phyloP scores from a whole-genome alignment of 192 early-diverging fungal genomes.

The Mortierella antarctica region DNA sequence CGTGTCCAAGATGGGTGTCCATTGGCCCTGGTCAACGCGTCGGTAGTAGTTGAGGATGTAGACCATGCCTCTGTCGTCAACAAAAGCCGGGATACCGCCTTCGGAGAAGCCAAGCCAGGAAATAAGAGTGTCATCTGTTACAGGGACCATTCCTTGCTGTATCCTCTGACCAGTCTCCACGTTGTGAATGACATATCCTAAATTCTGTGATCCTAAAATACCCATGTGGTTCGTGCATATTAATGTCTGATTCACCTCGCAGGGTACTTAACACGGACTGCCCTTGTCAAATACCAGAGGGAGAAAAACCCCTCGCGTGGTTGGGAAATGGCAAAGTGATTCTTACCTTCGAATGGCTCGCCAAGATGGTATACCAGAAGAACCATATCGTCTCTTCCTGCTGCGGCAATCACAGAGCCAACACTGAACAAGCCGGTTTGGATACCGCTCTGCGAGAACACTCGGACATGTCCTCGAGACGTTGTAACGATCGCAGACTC shows the following conservation, averaged over 20 bases:
- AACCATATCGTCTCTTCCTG: conserved; percentile 53
- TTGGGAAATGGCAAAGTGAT: background rate
- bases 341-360: conserved; percentile 37
- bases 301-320: background rate
- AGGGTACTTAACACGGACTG: too few species aligned
- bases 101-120: conserved; percentile 91
- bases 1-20: conserved; percentile 89
- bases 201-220: conserved; percentile 56
- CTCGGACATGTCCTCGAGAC: conserved; percentile 76
- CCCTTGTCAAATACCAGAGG: background rate
- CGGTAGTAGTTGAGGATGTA: conserved; percentile 77
- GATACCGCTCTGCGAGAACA: conserved; percentile 82
- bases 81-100: conserved; percentile 75
- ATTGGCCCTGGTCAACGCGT: conserved; percentile 70
- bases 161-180: conserved; percentile 61
- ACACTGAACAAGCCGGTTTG: conserved; percentile 81
- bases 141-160: conserved; percentile 69
- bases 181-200: conserved; percentile 77
- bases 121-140: conserved; percentile 70
- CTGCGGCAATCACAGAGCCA: conserved; percentile 59
- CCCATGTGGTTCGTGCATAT: background rate
- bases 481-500: conserved; percentile 79
- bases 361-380: conserved; percentile 52
- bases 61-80: conserved; percentile 84
- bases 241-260: too few species aligned